These are phyloP conservation scores for Phlebopus sp. DNA, from an alignment of 1,284 basidiomycete species.

Conservation along the genomic window DNA sequence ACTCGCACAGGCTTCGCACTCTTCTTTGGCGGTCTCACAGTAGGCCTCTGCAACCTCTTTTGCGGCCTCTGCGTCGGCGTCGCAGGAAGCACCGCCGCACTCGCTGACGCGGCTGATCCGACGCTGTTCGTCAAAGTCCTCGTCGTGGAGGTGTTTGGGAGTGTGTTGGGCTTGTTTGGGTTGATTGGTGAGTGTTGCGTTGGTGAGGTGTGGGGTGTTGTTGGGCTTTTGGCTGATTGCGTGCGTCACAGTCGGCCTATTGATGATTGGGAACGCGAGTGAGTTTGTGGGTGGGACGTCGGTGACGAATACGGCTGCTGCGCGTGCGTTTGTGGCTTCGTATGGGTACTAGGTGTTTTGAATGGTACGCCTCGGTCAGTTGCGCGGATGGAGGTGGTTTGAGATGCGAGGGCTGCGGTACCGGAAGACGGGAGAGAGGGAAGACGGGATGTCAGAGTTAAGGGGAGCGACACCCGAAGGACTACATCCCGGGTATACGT, in stretches of 20 bases:
- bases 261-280: constrained; percentile 58
- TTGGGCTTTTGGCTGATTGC: constrained; percentile 5
- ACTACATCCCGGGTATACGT: no score
- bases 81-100: constrained; percentile 88
- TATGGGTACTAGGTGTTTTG: constrained; percentile 14
- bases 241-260: constrained; percentile 54
- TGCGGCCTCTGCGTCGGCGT: constrained; percentile 91
- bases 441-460: no score
- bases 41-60: constrained; percentile 89
- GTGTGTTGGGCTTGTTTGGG: constrained; percentile 88
- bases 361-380: no score
- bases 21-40: constrained; percentile 94
- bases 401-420: no score
- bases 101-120: constrained; percentile 91
- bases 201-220: background rate
- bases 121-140: constrained; percentile 92
- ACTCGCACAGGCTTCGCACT: constrained; percentile 90
- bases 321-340: constrained; percentile 21
- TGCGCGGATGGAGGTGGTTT: no score
- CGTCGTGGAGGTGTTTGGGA: constrained; percentile 93
- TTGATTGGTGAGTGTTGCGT: constrained; percentile 80
- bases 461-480: no score
- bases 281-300: constrained; percentile 48
- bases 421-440: no score
- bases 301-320: constrained; percentile 23